These are phyloP conservation scores for Sporisorium exsertum DNA, from an alignment of 1,284 basidiomycete genomes.

Conservation along the genomic window DNA sequence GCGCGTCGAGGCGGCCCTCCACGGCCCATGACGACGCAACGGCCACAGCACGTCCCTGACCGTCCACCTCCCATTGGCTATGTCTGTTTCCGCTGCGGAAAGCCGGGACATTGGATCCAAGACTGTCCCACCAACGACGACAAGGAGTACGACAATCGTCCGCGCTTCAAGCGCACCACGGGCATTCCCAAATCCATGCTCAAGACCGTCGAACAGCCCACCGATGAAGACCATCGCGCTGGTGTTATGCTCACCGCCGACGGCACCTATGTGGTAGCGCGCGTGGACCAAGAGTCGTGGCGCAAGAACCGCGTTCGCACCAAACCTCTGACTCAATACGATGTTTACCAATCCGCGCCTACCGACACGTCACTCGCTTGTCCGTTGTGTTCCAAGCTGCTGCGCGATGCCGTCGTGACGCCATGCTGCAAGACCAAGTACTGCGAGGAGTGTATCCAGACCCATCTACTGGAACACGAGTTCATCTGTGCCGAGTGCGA, in stretches of 20 bases:
- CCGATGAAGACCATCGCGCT: conserved; percentile 56
- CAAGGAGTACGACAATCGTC: conserved; percentile 90
- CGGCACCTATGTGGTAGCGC: conserved; percentile 67
- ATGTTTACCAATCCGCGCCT: conserved; percentile 65
- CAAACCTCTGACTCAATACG: conserved; percentile 63
- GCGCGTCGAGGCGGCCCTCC: conserved; percentile 60
- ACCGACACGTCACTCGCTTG: conserved; percentile 64
- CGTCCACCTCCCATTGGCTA: conserved; percentile 76
- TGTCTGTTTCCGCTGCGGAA: conserved; percentile 98
- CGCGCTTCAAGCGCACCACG: conserved; percentile 95
- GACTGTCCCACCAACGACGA: conserved; percentile 98
- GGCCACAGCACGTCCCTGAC: conserved; percentile 43
- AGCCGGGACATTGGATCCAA: conserved; percentile 97
- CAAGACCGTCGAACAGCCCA: conserved; percentile 84
- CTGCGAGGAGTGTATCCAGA: conserved; percentile 68
- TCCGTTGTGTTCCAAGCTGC: conserved; percentile 64
- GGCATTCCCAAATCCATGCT: conserved; percentile 97
- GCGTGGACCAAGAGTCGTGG: conserved; percentile 64
- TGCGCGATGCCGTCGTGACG: conserved; percentile 63
- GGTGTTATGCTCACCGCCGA: conserved; percentile 69
- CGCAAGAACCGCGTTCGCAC: conserved; percentile 57
- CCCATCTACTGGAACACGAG: conserved; percentile 67
- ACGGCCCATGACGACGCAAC: conserved; percentile 35
- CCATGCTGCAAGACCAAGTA: conserved; percentile 65
- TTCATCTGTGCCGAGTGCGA: conserved; percentile 68